Percentiles rank a stretch among this genome's conserved stretches.
These are phyloP conservation scores for Gossypium schwendimanii DNA, from an alignment of 441 rosid species.

Conservation along the genomic window DNA sequence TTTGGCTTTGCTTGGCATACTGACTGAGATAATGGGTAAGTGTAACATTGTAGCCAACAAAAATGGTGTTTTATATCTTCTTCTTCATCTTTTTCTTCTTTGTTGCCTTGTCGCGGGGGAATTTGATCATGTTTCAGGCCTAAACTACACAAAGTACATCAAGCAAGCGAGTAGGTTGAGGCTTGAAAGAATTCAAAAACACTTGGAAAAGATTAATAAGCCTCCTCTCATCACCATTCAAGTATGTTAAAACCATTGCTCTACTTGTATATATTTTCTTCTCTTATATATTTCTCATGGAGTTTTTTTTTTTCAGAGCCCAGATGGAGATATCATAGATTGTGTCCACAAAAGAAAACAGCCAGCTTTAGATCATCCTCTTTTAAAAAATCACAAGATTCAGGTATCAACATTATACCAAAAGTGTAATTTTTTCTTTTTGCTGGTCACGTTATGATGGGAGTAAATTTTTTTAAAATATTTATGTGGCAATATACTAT, in stretches of 20 bases:
- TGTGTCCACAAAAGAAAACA: slow-evolving; percentile 53
- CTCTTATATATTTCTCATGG: background rate
- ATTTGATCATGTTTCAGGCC: slow-evolving; percentile 24
- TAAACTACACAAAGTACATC: slow-evolving; percentile 36
- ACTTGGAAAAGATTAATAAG: slow-evolving; percentile 55
- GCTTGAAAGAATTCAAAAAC: slow-evolving; percentile 62
- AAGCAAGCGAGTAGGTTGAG: slow-evolving; percentile 70
- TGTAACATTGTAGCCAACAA: slow-evolving; percentile 15
- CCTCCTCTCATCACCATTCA: slow-evolving; percentile 50
- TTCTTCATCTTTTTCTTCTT: slow-evolving; percentile 20
- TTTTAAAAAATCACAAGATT: slow-evolving; percentile 59
- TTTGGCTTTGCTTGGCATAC: slow-evolving; percentile 20
- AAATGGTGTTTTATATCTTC: slow-evolving; percentile 11
- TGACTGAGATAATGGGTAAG: slow-evolving; percentile 39
- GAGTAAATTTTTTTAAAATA: background rate
- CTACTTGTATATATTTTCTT: background rate
- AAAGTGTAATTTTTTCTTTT: background rate
- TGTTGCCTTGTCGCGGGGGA: slow-evolving; percentile 17
- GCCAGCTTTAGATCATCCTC: slow-evolving; percentile 68
- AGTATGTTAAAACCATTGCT: slow-evolving; percentile 21
- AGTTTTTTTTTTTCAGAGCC: slow-evolving; percentile 34
- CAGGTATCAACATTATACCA: slow-evolving; percentile 26
- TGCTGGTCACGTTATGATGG: too few relatives aligned
- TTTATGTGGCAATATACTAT: background rate
- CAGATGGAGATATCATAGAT: slow-evolving; percentile 62